Base-by-base conservation (phyloP, 495 filamentous ascomycete species). In the Bacidia rubella region DNA sequence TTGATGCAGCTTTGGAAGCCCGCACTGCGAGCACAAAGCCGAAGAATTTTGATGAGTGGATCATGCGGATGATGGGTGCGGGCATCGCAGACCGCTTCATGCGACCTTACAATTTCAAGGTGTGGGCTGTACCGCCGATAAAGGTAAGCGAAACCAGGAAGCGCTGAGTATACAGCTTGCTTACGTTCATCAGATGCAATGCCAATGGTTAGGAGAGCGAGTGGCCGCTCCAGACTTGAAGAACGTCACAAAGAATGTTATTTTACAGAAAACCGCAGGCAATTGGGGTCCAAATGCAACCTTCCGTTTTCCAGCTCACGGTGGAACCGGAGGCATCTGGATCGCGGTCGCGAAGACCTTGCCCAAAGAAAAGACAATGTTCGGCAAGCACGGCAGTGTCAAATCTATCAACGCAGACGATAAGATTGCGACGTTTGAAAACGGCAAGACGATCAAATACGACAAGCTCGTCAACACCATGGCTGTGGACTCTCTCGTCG, bases 91-190 rank as follows among this genome's bases (percentile, higher is more conserved):
- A 99, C 68, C 73, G 90, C 51, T 99, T 99, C 81, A 99, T 99
- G 92, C 74, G 93, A 61, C 92, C 92, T 43, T 99, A 99, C 79
- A 99, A 99, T 80, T 97, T 80, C 81, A 99, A 99, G 74, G 92
- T 97, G 65, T 99, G 92, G 92, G 93, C 92, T 53, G 90, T 97
- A 62, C 92, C 93, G 38, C 97, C 93, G 23, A 93, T 85, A 54
- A 94, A 93, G 85, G 92, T 96, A 77, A 56, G 72, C 51, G 26
- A 11, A 3, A 35, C n/a, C 47, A 12, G 2, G 19, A 38, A 23
- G 27, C 24, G 10, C 12, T 25, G 24, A 32, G 7, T 19, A n/a
- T 49, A 22, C 47, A 35, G 42, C 29, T 57, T 27, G 52, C 26
- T 52, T 20, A 45, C 54, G 2, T 0, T 2, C 19, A 51, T 19